These are phyloP conservation scores for Claviceps capensis DNA, from an alignment of 2,329 filamentous ascomycete genomes.

Conservation along the genomic window DNA sequence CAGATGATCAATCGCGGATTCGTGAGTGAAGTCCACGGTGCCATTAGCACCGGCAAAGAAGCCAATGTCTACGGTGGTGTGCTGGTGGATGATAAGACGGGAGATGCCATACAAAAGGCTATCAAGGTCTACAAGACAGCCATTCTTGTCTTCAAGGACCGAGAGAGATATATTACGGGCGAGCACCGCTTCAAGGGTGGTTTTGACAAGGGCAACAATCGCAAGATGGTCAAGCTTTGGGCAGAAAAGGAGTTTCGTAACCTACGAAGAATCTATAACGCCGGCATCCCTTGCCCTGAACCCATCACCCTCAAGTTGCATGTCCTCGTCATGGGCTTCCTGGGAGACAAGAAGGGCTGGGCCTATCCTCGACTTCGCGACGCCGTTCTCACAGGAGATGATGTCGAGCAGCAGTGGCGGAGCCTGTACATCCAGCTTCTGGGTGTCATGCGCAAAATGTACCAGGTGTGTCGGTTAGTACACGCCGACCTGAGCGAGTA, in stretches of 20 bases:
- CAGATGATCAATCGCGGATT: conserved; percentile 91
- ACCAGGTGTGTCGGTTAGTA: conserved; percentile 81
- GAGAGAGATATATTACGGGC: conserved; percentile 88
- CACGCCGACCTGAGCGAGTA: conserved; percentile 97
- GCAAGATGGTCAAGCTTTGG: conserved; percentile 97
- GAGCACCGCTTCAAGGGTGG: conserved; percentile 85
- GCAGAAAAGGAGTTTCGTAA: conserved; percentile 98
- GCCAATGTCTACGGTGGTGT: conserved; percentile 95
- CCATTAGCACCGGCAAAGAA: conserved; percentile 92
- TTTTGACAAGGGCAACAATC: conserved; percentile 87
- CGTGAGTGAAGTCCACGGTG: conserved; percentile 85
- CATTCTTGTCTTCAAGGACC: conserved; percentile 94
- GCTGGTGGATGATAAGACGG: conserved; percentile 39
- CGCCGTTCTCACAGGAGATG: conserved; percentile 56
- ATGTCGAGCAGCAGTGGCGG: conserved; percentile 60
- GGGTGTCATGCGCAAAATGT: conserved; percentile 82
- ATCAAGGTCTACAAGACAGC: conserved; percentile 99
- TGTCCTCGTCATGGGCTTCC: conserved; percentile 86
- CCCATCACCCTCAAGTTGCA: conserved; percentile 84
- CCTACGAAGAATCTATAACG: conserved; percentile 66
- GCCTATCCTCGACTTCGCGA: conserved; percentile 83
- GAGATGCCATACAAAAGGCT: conserved; percentile 56
- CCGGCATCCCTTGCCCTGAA: conserved; percentile 82
- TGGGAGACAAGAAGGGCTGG: conserved; percentile 77
- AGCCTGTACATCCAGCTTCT: conserved; percentile 71